Conservation (phyloP, 2,329 filamentous ascomycete species). For the Sarocladium strictum region DNA sequence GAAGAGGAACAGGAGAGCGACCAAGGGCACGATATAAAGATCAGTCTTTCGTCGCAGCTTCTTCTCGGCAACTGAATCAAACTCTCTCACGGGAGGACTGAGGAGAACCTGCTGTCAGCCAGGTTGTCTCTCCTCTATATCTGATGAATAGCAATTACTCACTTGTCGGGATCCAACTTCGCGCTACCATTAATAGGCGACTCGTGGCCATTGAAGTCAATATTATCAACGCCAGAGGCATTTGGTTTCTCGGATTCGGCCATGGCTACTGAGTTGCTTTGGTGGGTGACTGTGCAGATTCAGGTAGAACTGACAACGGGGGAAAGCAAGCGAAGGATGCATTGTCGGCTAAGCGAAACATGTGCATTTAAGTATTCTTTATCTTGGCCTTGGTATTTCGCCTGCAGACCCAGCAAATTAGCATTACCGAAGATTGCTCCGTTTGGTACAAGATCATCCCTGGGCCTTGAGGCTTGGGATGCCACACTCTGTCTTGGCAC, state of each 20-base stretch:
- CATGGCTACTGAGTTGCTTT: not conserved
- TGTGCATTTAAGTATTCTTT: not conserved
- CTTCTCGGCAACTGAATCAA: not conserved
- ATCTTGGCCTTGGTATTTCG: not conserved
- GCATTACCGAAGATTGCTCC: not conserved
- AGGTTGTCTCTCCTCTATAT: not conserved
- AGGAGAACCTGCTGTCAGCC: not conserved
- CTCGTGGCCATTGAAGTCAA: not conserved
- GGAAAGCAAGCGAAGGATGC: not conserved
- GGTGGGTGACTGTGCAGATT: not conserved
- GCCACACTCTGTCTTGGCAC: not conserved
- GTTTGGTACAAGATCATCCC: not conserved
- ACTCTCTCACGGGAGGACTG: not conserved
- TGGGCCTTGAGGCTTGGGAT: not conserved
- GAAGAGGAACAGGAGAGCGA: slow-evolving; percentile 28
- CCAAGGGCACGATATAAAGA: slow-evolving; percentile 24
- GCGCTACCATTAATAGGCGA: not conserved
- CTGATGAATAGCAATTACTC: not conserved
- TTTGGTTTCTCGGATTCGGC: not conserved
- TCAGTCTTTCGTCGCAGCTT: slow-evolving; percentile 17
- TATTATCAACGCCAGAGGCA: not conserved
- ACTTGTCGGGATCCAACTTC: not conserved
- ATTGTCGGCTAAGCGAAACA: not conserved
- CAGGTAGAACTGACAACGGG: not conserved
- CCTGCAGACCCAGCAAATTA: not conserved